These are phyloP conservation scores for Brassica nigra DNA, from an alignment of 345 rosid genomes.

Conservation along the genomic window DNA sequence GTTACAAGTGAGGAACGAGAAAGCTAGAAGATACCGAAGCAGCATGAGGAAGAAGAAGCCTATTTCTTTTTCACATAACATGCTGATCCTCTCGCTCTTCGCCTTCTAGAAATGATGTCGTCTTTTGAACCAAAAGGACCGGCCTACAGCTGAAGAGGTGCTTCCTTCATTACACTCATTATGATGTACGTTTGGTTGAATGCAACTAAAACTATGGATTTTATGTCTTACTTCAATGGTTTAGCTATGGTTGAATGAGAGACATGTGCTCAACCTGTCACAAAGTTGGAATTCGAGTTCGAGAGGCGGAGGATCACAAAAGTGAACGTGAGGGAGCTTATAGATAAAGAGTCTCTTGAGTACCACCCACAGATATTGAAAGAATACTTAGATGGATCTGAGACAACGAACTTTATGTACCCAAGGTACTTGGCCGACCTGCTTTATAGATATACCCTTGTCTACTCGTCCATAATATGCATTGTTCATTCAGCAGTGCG, in stretches of 20 bases:
- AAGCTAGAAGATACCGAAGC: conserved; percentile 92
- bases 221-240: conserved; percentile 49
- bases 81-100: conserved; percentile 92
- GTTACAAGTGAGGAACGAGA: conserved; percentile 89
- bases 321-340: conserved; percentile 93
- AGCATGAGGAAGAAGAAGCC: conserved; percentile 94
- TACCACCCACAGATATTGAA: conserved; percentile 96
- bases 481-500: conserved; percentile 59
- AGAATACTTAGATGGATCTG: conserved; percentile 85
- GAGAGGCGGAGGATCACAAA: conserved; percentile 95
- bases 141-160: conserved; percentile 95
- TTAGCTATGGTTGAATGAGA: conserved; percentile 95
- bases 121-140: conserved; percentile 92
- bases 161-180: conserved; percentile 14
- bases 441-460: background rate
- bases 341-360: conserved; percentile 88
- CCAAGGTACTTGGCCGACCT: conserved; percentile 61
- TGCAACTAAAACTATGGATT: background rate
- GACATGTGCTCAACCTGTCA: conserved; percentile 92
- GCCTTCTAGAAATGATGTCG: conserved; percentile 83
- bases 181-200: background rate
- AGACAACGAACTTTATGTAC: conserved; percentile 92
- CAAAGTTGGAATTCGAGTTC: conserved; percentile 95
- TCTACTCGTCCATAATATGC: background rate
- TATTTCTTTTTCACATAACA: conserved; percentile 76